phyloP scores from a whole-genome alignment of 441 rosid genomes.

The Rhodomyrtus psidioides region DNA sequence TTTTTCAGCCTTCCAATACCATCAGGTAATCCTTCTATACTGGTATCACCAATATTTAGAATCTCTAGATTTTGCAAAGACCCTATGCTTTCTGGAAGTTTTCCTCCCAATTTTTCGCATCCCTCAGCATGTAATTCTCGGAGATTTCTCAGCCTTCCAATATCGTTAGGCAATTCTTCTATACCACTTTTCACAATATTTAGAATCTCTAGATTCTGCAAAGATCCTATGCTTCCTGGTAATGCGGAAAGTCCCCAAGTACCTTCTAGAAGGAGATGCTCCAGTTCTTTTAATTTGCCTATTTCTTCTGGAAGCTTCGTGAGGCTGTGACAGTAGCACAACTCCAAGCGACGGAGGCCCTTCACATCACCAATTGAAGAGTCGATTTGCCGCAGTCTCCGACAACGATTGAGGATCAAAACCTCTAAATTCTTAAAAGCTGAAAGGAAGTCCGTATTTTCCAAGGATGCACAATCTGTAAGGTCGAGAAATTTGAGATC shows the following conservation, averaged over 20 bases:
- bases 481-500: background rate
- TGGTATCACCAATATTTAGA: fast-evolving
- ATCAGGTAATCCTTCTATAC: background rate
- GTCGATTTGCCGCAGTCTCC: fast-evolving
- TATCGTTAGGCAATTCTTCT: background rate
- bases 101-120: too few species aligned
- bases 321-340: fast-evolving
- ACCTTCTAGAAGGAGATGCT: fast-evolving
- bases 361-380: background rate
- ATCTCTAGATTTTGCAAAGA: background rate
- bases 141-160: background rate
- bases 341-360: background rate
- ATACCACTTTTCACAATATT: fast-evolving
- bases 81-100: background rate
- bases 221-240: background rate
- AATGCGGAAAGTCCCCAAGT: background rate
- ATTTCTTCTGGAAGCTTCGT: fast-evolving
- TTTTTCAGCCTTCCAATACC: too few species aligned
- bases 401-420: background rate
- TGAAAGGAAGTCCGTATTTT: background rate
- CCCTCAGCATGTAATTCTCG: too few species aligned
- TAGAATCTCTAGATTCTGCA: background rate
- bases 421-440: background rate
- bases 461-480: fast-evolving
- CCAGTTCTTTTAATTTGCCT: background rate